phyloP scores from a whole-genome alignment of 1,284 basidiomycete species.

The Inonotus obliquus region DNA sequence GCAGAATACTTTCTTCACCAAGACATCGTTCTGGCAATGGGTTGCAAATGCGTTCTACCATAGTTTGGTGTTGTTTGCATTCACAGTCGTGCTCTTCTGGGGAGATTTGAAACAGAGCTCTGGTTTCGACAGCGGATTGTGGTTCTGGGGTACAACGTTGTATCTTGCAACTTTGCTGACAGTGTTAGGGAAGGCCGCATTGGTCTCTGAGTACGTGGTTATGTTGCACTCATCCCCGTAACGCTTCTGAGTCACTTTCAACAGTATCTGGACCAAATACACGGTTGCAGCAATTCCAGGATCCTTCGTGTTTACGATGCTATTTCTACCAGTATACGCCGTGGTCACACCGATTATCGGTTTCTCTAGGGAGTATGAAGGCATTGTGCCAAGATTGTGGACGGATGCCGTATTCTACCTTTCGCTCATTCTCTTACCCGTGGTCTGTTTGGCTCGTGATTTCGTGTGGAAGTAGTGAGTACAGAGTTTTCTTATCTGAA shows the following conservation, averaged over 20 bases:
- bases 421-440: conserved; percentile 82
- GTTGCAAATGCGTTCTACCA: conserved; percentile 92
- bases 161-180: conserved; percentile 93
- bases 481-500: neutral
- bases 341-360: conserved; percentile 82
- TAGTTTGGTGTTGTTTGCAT: conserved; percentile 84
- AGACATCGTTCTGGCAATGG: conserved; percentile 94
- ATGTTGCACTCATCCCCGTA: neutral
- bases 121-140: conserved; percentile 86
- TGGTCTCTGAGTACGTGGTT: conserved; percentile 88
- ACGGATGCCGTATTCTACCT: conserved; percentile 88
- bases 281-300: conserved; percentile 96
- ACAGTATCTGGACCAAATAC: conserved; percentile 98
- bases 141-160: conserved; percentile 97
- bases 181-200: conserved; percentile 94
- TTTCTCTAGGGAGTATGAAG: conserved; percentile 87
- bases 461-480: conserved; percentile 93
- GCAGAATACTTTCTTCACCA: conserved; percentile 88
- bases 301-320: conserved; percentile 93
- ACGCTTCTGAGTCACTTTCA: conserved; percentile 15
- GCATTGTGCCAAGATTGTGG: conserved; percentile 88
- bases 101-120: conserved; percentile 78
- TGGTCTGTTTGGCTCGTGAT: conserved; percentile 86
- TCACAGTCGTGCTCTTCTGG: conserved; percentile 90
- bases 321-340: conserved; percentile 90